Evolutionary conservation across 2,329 filamentous ascomycete species (phyloP), one percentile per base, ranked within the genome.

Genomic region (Epichloe scottii): DNA sequence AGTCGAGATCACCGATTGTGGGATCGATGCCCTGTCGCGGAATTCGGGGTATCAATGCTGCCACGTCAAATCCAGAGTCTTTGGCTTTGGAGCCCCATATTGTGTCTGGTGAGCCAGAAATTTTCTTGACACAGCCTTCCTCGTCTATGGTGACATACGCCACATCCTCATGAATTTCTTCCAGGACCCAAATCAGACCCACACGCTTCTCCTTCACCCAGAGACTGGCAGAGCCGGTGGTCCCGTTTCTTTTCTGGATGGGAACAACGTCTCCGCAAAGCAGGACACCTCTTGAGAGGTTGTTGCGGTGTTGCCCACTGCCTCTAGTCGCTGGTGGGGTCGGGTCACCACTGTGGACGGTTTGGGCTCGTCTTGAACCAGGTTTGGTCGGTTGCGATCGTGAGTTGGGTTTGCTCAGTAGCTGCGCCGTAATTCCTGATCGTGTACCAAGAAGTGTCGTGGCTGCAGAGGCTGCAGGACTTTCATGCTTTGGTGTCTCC

Each of bases 191-290:
- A 54, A 98, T 97, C 53, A 98, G 70, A 10, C 91, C 90, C 49
- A 89, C 83, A 46, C 85, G 81, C 68, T 98, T 98, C 67, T 98
- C 93, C 71, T 98, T 98, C 3, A 98, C 93, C 93, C 93, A 98
- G 39, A 98, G 72, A 67, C 90, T 97, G 38, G 93, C 93, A 52
- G 93, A 90, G 2, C 93, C 93, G 4, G 85, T 91, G 11, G 85
- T 80, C 4, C 93, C 93, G 61, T 98, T 95, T 54, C 93, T 82
- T 68, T 97, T 98, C 65, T 90, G 87, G 53, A 98, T 98, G 0
- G 93, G 93, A 17, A 98, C 89, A n/a, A 98, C 91, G 65, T 98
- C 93, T 42, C 93, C 93, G 59, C 93, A 98, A 1, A 98, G 76
- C 49, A 98, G 68, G 26, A 98, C 93, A 3, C 91, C 91, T 59